A percentile compares a stretch with the other conserved stretches of the same genome.
These are phyloP conservation scores for Leucoagaricus sp. DNA, from an alignment of 1,284 basidiomycete species.

Conservation along the genomic window DNA sequence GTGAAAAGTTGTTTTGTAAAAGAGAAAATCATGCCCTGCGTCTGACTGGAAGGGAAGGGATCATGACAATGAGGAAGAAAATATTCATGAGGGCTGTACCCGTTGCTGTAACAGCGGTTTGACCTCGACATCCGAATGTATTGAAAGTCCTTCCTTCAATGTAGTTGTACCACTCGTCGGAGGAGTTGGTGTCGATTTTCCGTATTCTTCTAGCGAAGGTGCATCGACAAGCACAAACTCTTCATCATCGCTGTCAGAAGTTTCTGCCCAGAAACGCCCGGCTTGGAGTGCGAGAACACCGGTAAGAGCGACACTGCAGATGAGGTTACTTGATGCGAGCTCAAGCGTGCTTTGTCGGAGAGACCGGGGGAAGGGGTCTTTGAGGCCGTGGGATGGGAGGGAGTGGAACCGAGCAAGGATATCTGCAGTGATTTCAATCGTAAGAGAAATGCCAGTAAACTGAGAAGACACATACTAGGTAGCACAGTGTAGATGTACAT, in stretches of 20 bases:
- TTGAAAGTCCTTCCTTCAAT: constrained; percentile 9
- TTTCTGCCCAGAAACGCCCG: constrained; percentile 79
- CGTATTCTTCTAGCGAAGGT: constrained; percentile 29
- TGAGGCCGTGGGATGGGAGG: constrained; percentile 48
- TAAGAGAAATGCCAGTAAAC: constrained; percentile 11
- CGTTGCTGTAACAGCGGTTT: constrained; percentile 28
- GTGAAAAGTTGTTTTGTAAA: not conserved
- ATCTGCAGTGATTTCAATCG: constrained; percentile 35
- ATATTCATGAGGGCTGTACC: constrained; percentile 22
- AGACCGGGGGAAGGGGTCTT: constrained; percentile 52
- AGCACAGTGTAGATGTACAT: constrained; percentile 74
- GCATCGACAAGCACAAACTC: constrained; percentile 37
- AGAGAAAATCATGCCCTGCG: not conserved
- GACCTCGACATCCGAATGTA: constrained; percentile 24
- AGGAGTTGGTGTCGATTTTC: constrained; percentile 26
- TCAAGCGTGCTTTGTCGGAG: constrained; percentile 66
- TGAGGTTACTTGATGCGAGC: constrained; percentile 77
- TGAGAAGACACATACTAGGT: constrained; percentile 58
- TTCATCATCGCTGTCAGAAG: constrained; percentile 54
- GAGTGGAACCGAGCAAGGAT: constrained; percentile 56
- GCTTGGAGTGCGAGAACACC: constrained; percentile 79
- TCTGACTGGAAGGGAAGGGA: not conserved
- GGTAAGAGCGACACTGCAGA: constrained; percentile 81
- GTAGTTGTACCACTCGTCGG: not conserved
- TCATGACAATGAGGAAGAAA: constrained; percentile 1